Percentiles rank a stretch among this genome's conserved stretches.
Conservation (phyloP, 768 basidiomycete genomes). For the Dentipellis fragilis region DNA sequence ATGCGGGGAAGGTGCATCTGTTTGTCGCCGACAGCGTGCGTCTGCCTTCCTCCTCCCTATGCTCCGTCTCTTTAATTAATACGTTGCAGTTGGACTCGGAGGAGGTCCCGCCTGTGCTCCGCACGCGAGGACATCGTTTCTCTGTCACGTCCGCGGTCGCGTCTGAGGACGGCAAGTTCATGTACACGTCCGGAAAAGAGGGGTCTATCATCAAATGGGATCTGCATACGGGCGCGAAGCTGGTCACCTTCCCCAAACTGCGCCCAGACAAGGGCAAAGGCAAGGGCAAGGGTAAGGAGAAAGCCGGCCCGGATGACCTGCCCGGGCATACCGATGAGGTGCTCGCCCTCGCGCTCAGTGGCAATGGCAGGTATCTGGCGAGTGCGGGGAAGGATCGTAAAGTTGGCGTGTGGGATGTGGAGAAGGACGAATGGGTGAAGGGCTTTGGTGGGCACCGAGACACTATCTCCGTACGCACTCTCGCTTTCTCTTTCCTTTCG, state of each 20-base stretch:
- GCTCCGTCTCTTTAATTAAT: neutral
- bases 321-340: slow-evolving; percentile 86
- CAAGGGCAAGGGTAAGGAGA: slow-evolving; percentile 51
- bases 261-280: slow-evolving; percentile 32
- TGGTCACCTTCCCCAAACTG: slow-evolving; percentile 50
- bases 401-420: slow-evolving; percentile 80
- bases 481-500: neutral
- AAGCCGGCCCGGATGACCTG: slow-evolving; percentile 31
- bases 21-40: slow-evolving; percentile 68
- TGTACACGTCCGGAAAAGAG: slow-evolving; percentile 91
- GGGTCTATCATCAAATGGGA: slow-evolving; percentile 86
- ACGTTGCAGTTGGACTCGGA: slow-evolving; percentile 45
- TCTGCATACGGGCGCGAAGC: slow-evolving; percentile 50
- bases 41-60: slow-evolving; percentile 6
- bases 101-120: slow-evolving; percentile 38
- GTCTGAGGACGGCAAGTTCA: slow-evolving; percentile 56
- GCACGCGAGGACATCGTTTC: slow-evolving; percentile 64
- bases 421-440: slow-evolving; percentile 66
- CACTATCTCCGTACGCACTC: slow-evolving; percentile 47
- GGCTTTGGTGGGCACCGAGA: slow-evolving; percentile 75
- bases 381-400: slow-evolving; percentile 81
- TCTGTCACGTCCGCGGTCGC: slow-evolving; percentile 77
- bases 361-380: slow-evolving; percentile 76
- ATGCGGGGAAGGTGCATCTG: slow-evolving; percentile 79
- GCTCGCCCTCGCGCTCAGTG: slow-evolving; percentile 71